Evolutionary conservation across 257 asterid species (phyloP).

Genomic region (Scutellaria baicalensis): DNA sequence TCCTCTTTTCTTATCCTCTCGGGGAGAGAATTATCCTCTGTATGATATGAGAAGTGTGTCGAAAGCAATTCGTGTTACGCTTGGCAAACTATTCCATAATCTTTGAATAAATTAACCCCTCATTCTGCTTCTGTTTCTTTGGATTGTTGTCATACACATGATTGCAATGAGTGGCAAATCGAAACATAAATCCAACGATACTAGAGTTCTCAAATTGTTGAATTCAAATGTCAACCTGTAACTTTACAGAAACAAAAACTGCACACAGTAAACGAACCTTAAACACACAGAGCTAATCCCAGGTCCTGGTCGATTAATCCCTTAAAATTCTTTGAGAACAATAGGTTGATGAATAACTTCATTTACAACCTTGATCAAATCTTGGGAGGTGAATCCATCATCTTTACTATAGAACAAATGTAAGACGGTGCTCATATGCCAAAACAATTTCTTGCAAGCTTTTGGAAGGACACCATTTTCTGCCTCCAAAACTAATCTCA

Average conservation of each 20-base stretch:
- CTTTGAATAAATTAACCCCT: not conserved
- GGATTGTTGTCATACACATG: not conserved
- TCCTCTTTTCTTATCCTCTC: not conserved
- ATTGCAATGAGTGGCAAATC: no score
- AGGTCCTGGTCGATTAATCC: not conserved
- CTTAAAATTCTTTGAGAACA: slow-evolving; percentile 4
- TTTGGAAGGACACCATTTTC: slow-evolving; percentile 53
- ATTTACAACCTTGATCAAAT: slow-evolving; percentile 42
- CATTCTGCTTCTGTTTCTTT: not conserved
- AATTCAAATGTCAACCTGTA: no score
- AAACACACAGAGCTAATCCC: not conserved
- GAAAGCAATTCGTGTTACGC: not conserved
- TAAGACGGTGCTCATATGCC: slow-evolving; percentile 69
- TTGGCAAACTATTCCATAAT: not conserved
- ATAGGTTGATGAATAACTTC: slow-evolving; percentile 54
- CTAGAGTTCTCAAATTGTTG: not conserved
- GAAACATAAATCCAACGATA: not conserved
- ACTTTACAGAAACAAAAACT: no score
- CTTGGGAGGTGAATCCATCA: slow-evolving; percentile 68
- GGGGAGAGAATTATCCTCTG: not conserved
- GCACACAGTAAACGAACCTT: not conserved
- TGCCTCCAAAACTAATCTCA: slow-evolving; percentile 47
- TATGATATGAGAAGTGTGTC: not conserved
- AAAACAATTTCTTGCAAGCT: slow-evolving; percentile 70
- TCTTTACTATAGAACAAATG: slow-evolving; percentile 53